Conservation (phyloP, 257 asterid species). For the Ilex asprella region DNA sequence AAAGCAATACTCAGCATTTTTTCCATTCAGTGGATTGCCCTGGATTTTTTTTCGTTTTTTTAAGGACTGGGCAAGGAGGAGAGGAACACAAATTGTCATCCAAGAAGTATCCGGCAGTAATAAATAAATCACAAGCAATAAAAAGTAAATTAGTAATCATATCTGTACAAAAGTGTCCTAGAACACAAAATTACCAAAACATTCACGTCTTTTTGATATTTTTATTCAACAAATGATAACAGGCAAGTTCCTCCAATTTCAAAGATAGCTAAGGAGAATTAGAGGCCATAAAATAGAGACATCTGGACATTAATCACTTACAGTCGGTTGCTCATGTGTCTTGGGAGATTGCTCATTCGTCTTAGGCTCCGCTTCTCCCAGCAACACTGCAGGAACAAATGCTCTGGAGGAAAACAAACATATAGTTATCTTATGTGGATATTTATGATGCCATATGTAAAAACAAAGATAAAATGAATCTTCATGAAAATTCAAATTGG, state of each 20-base stretch:
- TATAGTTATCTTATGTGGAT: background rate
- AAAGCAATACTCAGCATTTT: no score
- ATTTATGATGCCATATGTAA: no score
- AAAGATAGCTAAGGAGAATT: background rate
- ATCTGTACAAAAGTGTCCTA: background rate
- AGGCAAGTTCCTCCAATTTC: background rate
- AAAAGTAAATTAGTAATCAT: no score
- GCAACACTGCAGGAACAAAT: conserved; percentile 96
- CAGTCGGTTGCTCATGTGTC: conserved; percentile 64
- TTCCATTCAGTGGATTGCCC: no score
- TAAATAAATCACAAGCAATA: no score
- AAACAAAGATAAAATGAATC: no score
- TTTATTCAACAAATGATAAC: background rate
- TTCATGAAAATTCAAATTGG: no score
- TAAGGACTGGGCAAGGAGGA: no score
- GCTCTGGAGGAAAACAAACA: conserved; percentile 48
- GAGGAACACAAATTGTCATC: no score
- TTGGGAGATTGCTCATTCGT: conserved; percentile 72
- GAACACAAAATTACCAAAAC: background rate
- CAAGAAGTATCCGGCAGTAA: no score
- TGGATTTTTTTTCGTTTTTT: no score
- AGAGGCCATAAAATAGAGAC: background rate
- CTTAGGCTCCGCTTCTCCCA: conserved; percentile 91
- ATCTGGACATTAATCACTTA: conserved; percentile 28
- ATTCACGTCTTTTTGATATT: background rate